Percentiles rank a stretch among this genome's conserved stretches.
These are phyloP conservation scores for Sordariomycetes sp. DNA, from an alignment of 2,329 filamentous ascomycete genomes.

Conservation along the genomic window DNA sequence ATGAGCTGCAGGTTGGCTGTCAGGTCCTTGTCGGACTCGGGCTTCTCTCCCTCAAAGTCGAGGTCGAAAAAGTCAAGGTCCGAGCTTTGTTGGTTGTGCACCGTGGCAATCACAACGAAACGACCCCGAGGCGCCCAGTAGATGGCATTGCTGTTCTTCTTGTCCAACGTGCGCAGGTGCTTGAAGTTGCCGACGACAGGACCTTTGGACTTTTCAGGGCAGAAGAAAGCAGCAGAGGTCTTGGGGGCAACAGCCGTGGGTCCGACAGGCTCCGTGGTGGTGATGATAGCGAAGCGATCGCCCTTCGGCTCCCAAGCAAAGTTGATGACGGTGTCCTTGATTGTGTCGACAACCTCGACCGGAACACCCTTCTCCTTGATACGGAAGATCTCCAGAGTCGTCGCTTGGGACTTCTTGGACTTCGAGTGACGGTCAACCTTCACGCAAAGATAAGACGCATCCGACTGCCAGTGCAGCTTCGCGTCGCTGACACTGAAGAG, in stretches of 20 bases:
- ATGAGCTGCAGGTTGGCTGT: slow-evolving; percentile 92
- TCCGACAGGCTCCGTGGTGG: slow-evolving; percentile 72
- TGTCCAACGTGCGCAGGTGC: slow-evolving; percentile 87
- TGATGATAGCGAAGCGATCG: slow-evolving; percentile 94
- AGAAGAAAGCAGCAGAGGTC: slow-evolving; percentile 93
- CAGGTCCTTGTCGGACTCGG: slow-evolving; percentile 85
- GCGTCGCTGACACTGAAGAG: slow-evolving; percentile 97
- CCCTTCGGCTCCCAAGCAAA: slow-evolving; percentile 99
- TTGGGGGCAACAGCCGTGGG: slow-evolving; percentile 81
- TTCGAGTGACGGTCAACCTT: slow-evolving; percentile 99
- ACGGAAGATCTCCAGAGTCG: slow-evolving; percentile 97
- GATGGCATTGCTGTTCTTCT: slow-evolving; percentile 99
- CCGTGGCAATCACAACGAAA: slow-evolving; percentile 89
- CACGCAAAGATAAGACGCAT: slow-evolving; percentile 87
- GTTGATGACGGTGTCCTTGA: slow-evolving; percentile 99
- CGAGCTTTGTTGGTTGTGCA: slow-evolving; percentile 85
- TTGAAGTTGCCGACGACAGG: slow-evolving; percentile 83
- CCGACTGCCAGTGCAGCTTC: slow-evolving; percentile 98
- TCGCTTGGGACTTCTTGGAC: slow-evolving; percentile 95
- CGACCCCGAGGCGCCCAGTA: slow-evolving; percentile 97
- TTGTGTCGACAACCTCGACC: slow-evolving; percentile 92
- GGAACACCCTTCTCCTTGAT: slow-evolving; percentile 96
- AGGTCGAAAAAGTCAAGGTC: slow-evolving; percentile 97
- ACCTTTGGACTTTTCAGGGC: slow-evolving; percentile 87
- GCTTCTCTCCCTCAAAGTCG: slow-evolving; percentile 95